Conservation (phyloP, 768 basidiomycete genomes). For the Lentinula sp. region DNA sequence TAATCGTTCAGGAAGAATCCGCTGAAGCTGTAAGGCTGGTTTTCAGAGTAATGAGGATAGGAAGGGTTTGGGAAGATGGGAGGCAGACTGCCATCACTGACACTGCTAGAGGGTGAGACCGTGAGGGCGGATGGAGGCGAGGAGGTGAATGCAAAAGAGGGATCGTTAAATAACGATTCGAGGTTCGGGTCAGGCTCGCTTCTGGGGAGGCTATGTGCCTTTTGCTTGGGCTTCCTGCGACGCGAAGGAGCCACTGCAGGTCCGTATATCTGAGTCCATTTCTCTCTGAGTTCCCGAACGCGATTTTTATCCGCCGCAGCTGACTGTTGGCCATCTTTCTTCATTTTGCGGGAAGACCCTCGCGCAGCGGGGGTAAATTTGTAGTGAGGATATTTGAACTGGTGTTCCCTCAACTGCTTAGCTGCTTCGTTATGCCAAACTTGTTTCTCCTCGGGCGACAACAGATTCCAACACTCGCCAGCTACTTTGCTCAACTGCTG, state of each 20-base stretch:
- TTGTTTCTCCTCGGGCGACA: constrained; percentile 39
- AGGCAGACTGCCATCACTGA: neutral
- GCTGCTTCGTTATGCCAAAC: constrained; percentile 45
- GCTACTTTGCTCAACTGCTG: constrained; percentile 68
- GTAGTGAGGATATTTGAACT: constrained; percentile 50
- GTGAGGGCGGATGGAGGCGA: neutral
- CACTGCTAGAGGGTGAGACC: neutral
- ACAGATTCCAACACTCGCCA: constrained; percentile 60
- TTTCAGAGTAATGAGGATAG: neutral
- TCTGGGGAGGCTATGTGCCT: constrained; percentile 6
- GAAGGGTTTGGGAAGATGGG: constrained; percentile 2
- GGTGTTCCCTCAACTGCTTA: constrained; percentile 41
- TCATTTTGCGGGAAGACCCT: constrained; percentile 19
- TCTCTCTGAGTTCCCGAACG: constrained; percentile 28
- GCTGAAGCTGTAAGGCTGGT: neutral
- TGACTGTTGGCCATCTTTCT: neutral
- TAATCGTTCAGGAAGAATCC: neutral
- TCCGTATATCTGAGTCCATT: constrained; percentile 24
- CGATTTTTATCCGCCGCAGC: constrained; percentile 8
- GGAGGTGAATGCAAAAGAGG: neutral
- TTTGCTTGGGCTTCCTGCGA: constrained; percentile 13
- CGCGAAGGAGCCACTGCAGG: constrained; percentile 25
- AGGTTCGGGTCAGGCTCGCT: neutral
- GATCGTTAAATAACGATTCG: neutral
- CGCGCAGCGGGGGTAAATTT: constrained; percentile 51